These are phyloP conservation scores for Rhodotorula sp. DNA, from an alignment of 1,284 basidiomycete genomes.

Conservation along the genomic window DNA sequence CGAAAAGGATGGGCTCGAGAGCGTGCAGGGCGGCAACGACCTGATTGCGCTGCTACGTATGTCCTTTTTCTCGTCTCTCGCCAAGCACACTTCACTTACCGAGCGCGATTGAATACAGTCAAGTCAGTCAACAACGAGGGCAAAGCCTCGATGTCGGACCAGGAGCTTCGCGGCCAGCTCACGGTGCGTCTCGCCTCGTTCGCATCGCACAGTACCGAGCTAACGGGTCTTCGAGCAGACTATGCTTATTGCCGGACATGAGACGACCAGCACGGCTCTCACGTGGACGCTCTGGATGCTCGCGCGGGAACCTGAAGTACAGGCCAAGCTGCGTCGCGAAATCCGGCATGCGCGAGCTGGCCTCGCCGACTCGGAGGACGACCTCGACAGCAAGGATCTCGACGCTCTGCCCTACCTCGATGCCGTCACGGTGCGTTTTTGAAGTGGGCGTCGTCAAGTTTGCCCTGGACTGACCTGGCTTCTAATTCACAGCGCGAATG, in stretches of 20 bases:
- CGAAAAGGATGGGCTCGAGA: conserved; percentile 10
- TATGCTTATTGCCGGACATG: conserved; percentile 59
- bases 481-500: conserved; percentile 55
- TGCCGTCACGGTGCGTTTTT: conserved; percentile 65
- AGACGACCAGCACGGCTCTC: conserved; percentile 70
- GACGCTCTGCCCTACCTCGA: conserved; percentile 67
- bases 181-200: conserved; percentile 1
- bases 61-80: conserved; percentile 1
- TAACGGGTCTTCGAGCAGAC: not conserved
- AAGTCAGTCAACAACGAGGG: conserved; percentile 5
- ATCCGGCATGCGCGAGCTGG: conserved; percentile 54
- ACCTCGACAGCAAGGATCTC: conserved; percentile 59
- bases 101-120: not conserved
- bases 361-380: conserved; percentile 43
- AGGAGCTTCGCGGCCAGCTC: conserved; percentile 27
- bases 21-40: conserved; percentile 28
- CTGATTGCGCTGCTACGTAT: conserved; percentile 42
- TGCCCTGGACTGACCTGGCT: not conserved
- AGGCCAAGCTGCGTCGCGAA: conserved; percentile 62
- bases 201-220: not conserved
- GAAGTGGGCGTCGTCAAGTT: too few relatives aligned
- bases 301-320: conserved; percentile 58
- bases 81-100: not conserved
- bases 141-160: conserved; percentile 10
- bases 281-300: conserved; percentile 73